These are phyloP conservation scores for Cenchrus fungigraminus DNA, from an alignment of 176 grass and related monocot species.

Conservation along the genomic window DNA sequence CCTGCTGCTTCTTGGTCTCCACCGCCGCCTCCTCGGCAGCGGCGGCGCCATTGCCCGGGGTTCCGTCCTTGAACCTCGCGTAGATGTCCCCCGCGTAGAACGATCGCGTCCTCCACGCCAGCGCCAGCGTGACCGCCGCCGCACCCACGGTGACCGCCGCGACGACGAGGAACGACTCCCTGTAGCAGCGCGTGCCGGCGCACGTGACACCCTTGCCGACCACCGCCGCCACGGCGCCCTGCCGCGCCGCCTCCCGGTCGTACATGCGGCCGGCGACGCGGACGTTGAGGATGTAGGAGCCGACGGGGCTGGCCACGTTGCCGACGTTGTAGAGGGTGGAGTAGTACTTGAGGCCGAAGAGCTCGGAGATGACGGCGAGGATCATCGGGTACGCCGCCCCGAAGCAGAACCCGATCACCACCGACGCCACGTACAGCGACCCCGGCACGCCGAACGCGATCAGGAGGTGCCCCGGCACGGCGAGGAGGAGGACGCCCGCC, in stretches of 20 bases:
- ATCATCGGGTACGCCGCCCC: slow-evolving; percentile 48
- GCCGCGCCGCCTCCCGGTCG: slow-evolving; percentile 41
- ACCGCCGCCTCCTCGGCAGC: too few relatives aligned
- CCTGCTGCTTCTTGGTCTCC: too few relatives aligned
- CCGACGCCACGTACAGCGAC: slow-evolving; percentile 50
- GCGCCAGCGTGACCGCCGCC: slow-evolving; percentile 1
- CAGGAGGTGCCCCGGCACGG: slow-evolving; percentile 35
- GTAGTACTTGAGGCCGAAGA: slow-evolving; percentile 66
- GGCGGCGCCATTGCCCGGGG: too few relatives aligned
- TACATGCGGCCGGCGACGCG: slow-evolving; percentile 51
- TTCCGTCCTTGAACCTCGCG: slow-evolving; percentile 31
- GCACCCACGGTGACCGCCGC: slow-evolving; percentile 33
- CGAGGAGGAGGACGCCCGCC: slow-evolving; percentile 30
- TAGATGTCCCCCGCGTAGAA: slow-evolving; percentile 61
- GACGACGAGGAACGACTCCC: slow-evolving; percentile 47
- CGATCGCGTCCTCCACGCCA: slow-evolving; percentile 46
- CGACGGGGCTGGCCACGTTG: slow-evolving; percentile 37
- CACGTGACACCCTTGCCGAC: slow-evolving; percentile 28
- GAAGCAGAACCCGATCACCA: slow-evolving; percentile 54
- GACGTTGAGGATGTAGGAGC: slow-evolving; percentile 55
- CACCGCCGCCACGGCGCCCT: neutral
- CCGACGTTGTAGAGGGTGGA: slow-evolving; percentile 57
- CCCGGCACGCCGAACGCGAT: slow-evolving; percentile 44
- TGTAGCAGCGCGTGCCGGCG: slow-evolving; percentile 44
- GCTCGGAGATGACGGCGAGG: slow-evolving; percentile 47